Evolutionary conservation across 441 rosid genomes (phyloP).

Genomic region (Jatropha multifida): DNA sequence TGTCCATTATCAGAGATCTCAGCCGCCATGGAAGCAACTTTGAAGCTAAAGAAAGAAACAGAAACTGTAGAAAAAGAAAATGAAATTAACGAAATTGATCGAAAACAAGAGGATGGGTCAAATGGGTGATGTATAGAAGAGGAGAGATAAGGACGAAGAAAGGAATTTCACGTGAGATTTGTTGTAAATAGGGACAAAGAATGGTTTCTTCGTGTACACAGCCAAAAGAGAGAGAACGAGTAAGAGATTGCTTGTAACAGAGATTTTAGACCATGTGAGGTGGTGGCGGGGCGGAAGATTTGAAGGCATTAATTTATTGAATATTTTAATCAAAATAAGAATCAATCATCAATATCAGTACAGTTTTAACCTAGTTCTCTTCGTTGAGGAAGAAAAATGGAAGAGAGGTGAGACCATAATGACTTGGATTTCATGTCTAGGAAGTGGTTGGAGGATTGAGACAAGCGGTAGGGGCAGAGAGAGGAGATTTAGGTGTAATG

Average conservation of each 20-base stretch:
- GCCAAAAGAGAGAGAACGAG: too few species aligned
- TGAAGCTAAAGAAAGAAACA: not conserved
- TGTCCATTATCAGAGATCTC: not conserved
- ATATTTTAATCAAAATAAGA: not conserved
- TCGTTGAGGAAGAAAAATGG: too few species aligned
- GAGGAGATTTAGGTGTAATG: too few species aligned
- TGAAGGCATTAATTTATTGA: not conserved
- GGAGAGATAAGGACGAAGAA: not conserved
- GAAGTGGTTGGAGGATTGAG: too few species aligned
- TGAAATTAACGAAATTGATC: not conserved
- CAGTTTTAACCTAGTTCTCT: not conserved
- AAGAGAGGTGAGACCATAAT: not conserved
- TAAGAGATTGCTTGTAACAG: not conserved
- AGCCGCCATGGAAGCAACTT: slow-evolving; percentile 18
- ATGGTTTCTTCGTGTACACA: not conserved
- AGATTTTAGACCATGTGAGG: not conserved
- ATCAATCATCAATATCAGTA: not conserved
- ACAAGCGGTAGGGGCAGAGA: too few species aligned
- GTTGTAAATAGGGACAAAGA: not conserved
- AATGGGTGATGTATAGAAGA: not conserved
- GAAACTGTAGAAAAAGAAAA: not conserved
- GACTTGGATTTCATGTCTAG: too few species aligned
- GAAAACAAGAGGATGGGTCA: not conserved
- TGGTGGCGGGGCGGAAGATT: not conserved
- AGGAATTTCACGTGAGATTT: not conserved